A percentile compares a stretch with the other conserved stretches of the same genome.
Conservation (phyloP, 1,284 basidiomycete species). For the Xerocomus cyaneibrunnescens region DNA sequence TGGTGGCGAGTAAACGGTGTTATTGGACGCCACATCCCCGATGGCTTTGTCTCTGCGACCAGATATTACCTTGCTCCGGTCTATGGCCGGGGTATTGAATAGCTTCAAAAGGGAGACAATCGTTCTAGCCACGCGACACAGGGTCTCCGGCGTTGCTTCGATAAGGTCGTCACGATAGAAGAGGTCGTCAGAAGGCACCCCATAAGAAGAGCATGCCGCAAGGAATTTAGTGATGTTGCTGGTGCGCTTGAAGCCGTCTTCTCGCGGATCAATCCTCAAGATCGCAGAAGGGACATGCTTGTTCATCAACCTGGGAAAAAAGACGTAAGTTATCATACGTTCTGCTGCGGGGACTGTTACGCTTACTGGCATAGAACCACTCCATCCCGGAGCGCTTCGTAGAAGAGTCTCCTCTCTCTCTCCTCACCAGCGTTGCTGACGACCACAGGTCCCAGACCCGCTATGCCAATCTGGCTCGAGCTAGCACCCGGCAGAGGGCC, state of each 20-base stretch:
- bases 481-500: slow-evolving; percentile 41
- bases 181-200: slow-evolving; percentile 59
- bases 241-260: slow-evolving; percentile 62
- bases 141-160: slow-evolving; percentile 54
- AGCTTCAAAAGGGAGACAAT: slow-evolving; percentile 65
- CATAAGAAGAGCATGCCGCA: slow-evolving; percentile 64
- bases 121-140: slow-evolving; percentile 65
- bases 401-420: slow-evolving; percentile 68
- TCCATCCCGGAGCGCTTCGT: slow-evolving; percentile 77
- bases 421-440: slow-evolving; percentile 63
- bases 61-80: slow-evolving; percentile 45
- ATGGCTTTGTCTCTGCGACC: slow-evolving; percentile 37
- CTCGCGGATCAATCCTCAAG: slow-evolving; percentile 62
- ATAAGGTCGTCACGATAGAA: slow-evolving; percentile 71
- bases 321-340: not conserved
- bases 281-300: slow-evolving; percentile 63
- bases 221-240: slow-evolving; percentile 75
- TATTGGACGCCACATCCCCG: slow-evolving; percentile 13
- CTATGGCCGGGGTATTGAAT: slow-evolving; percentile 50
- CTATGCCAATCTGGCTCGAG: slow-evolving; percentile 43
- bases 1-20: slow-evolving; percentile 36
- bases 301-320: slow-evolving; percentile 61
- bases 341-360: slow-evolving; percentile 4
- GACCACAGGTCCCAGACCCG: slow-evolving; percentile 38
- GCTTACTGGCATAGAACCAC: slow-evolving; percentile 85